Base-by-base conservation (phyloP, 1,284 basidiomycete species). In the Ceratobasidium sp. region DNA sequence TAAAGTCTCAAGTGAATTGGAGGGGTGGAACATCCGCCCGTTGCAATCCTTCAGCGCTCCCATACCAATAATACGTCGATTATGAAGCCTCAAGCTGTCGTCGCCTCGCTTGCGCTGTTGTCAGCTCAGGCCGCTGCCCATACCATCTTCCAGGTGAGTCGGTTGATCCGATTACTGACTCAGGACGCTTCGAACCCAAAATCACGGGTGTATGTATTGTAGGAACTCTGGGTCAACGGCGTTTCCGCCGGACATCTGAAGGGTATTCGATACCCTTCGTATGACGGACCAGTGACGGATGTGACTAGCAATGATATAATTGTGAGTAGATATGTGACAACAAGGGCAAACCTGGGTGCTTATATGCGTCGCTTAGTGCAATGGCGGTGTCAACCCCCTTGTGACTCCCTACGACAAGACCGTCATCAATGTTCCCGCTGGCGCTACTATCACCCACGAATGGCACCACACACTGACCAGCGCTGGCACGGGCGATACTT, bases 341-440 rank as follows among this genome's bases (percentile, higher is more conserved):
- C 36, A 41, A 5, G 36, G 19, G 17, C 31, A 15, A 33, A 8
- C 66, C n/a, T 6, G 54, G 48, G n/a, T 45, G 24, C 51, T 24
- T 57, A 57, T 45, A 22, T 27, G 44, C 36, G 2, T 50, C 24
- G 7, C 7, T 31, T 47, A 71, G 69, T 77, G 77, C 77, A 77
- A 77, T 45, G 76, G 76, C 11, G 76, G 75, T 7, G 64, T 65
- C 8, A 77, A 76, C 27, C 75, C 75, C 0, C 57, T 77, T 22
- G 56, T 75, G 17, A 77, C 72, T n/a, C 75, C 77, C 1, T 75
- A 53, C 67, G 72, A 76, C 22, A 64, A 72, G 44, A 74, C 65
- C 1, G 64, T 76, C 36, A 75, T 76, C 75, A 59, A 75, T 31
- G 74, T 77, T 41, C 73, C 77, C 6, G 77, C 77, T 1, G 77